Percentiles rank a stretch among this genome's conserved stretches.
Conservation (phyloP, 176 grass and related monocot species). For the Cymbopogon citratus region DNA sequence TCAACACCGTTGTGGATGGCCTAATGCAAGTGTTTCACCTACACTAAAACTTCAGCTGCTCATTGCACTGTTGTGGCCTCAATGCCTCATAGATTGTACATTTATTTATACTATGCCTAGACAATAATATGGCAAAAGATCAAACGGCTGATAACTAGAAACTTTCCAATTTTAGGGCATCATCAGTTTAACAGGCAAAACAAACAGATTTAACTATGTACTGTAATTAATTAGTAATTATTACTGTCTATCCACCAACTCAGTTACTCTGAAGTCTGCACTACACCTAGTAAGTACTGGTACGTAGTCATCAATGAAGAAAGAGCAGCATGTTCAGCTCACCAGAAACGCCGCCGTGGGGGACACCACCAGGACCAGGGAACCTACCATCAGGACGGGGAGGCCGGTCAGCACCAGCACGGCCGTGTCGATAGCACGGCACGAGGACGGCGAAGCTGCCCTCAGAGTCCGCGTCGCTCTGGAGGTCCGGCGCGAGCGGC, state of each 20-base stretch:
- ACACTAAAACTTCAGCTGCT: neutral
- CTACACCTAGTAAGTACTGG: neutral
- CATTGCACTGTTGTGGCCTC: neutral
- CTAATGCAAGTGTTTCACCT: neutral
- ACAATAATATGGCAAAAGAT: neutral
- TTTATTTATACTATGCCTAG: neutral
- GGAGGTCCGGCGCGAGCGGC: conserved; percentile 60
- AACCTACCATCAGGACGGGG: conserved; percentile 7
- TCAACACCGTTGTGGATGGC: no score
- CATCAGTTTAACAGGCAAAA: neutral
- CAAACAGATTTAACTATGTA: neutral
- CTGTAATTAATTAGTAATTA: neutral
- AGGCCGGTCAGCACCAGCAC: neutral
- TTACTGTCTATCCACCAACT: neutral
- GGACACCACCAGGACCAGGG: neutral
- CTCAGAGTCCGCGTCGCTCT: conserved; percentile 46
- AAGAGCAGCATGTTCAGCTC: conserved; percentile 4
- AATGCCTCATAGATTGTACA: neutral
- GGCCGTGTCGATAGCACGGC: conserved; percentile 50
- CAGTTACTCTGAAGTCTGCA: neutral
- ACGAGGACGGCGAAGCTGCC: conserved; percentile 76
- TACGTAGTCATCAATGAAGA: neutral
- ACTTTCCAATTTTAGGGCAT: conserved; percentile 9
- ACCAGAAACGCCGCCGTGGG: conserved; percentile 25
- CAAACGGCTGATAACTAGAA: neutral